Conservation (phyloP, 371 early-diverging fungal species). For the Dinochytrium kinnereticum region DNA sequence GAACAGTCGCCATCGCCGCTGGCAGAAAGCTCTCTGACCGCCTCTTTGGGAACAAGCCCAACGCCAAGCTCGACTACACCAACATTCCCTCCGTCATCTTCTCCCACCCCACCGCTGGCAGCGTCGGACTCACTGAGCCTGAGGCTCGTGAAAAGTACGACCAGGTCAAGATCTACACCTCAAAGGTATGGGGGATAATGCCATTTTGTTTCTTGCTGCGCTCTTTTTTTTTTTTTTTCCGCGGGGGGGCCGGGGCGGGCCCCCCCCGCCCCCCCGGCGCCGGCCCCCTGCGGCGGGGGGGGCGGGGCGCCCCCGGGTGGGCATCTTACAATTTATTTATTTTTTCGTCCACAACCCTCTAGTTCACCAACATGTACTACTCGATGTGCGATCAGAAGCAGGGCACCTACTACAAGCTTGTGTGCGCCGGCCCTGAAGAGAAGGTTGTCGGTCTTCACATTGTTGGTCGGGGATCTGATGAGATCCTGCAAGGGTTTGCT, state of each 20-base stretch:
- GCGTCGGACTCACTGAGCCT: conserved; percentile 86
- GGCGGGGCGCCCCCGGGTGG: no score
- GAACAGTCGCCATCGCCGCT: conserved; percentile 82
- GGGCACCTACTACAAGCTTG: conserved; percentile 86
- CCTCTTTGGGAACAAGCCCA: conserved; percentile 80
- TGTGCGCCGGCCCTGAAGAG: conserved; percentile 85
- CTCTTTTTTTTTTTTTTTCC: conserved; percentile 9
- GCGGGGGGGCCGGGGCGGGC: no score
- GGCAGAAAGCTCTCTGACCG: conserved; percentile 92
- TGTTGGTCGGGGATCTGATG: conserved; percentile 91
- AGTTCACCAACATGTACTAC: conserved; percentile 93
- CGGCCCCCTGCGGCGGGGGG: no score
- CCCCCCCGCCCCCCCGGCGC: no score
- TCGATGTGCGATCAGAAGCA: conserved; percentile 79
- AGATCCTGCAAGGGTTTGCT: conserved; percentile 94
- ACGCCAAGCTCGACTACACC: conserved; percentile 84
- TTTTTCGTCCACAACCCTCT: not conserved
- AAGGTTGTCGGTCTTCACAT: conserved; percentile 96
- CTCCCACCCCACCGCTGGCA: conserved; percentile 92
- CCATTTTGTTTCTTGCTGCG: no score
- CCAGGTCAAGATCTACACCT: conserved; percentile 77
- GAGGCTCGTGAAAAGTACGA: conserved; percentile 80
- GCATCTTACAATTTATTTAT: no score
- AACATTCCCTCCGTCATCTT: conserved; percentile 97
- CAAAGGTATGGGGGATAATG: conserved; percentile 60